Percentiles rank a stretch among this genome's conserved stretches.
These are phyloP conservation scores for Claviceps digitariae DNA, from an alignment of 2,329 filamentous ascomycete genomes.

Conservation along the genomic window DNA sequence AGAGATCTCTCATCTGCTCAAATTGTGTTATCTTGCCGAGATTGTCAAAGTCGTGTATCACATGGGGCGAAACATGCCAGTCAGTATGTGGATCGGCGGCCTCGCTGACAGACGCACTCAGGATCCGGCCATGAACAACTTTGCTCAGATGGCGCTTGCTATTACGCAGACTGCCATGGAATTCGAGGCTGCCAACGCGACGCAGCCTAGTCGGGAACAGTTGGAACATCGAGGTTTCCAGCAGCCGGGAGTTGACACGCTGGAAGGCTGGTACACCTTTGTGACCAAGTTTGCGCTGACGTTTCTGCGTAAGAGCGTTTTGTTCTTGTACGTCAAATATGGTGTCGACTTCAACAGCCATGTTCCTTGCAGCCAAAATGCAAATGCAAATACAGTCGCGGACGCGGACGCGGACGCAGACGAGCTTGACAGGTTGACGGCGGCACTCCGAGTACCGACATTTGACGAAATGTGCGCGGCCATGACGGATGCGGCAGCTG, in stretches of 20 bases:
- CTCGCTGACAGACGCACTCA: slow-evolving; percentile 28
- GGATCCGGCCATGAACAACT: slow-evolving; percentile 36
- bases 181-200: slow-evolving; percentile 20
- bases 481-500: slow-evolving; percentile 30
- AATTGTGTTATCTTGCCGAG: slow-evolving; percentile 81
- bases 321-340: slow-evolving; percentile 77
- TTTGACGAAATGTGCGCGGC: slow-evolving; percentile 66
- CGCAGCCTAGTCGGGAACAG: slow-evolving; percentile 12
- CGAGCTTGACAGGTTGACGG: slow-evolving; percentile 71
- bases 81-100: slow-evolving; percentile 33
- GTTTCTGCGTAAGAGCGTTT: slow-evolving; percentile 73
- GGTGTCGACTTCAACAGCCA: slow-evolving; percentile 76
- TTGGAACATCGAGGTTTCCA: slow-evolving; percentile 35
- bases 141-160: slow-evolving; percentile 39
- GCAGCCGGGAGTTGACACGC: slow-evolving; percentile 38
- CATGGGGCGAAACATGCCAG: slow-evolving; percentile 40
- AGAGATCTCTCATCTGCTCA: slow-evolving; percentile 66
- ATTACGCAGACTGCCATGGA: slow-evolving; percentile 33
- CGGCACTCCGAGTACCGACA: slow-evolving; percentile 59
- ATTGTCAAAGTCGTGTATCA: slow-evolving; percentile 66
- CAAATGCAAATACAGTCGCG: slow-evolving; percentile 56
- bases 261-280: slow-evolving; percentile 43
- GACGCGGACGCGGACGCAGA: slow-evolving; percentile 59
- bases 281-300: slow-evolving; percentile 74
- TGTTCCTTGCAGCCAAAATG: slow-evolving; percentile 46